Evolutionary conservation across 2,329 filamentous ascomycete species (phyloP), one percentile per base, ranked within the genome.

Genomic region (Aspergillus sp.): DNA sequence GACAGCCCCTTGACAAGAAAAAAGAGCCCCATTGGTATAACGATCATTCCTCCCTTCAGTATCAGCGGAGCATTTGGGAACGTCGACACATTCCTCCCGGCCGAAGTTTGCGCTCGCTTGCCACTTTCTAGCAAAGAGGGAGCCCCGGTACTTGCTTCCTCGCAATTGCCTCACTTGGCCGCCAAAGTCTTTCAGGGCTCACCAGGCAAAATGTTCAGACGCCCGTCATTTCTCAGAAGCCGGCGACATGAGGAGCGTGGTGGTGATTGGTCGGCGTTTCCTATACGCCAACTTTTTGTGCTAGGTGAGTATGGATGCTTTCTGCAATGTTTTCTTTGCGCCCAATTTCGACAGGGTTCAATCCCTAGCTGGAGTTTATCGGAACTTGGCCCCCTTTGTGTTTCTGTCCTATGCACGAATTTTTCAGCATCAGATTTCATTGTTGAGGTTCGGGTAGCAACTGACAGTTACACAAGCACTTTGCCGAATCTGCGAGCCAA

Each of bases 401-500:
- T 38, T 34, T 56, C 43, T 45, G 19, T 22, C 19, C 9, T 19
- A 28, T 19, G 41, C 34, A 15, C 19, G 4, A 17, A 28, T 28
- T 30, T 28, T 30, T 49, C 30, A 25, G 30, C 19, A 49, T 56
- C 25, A 56, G 23, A 48, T 38, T 49, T 54, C 54, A 49, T 55
- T 45, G 41, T 53, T 57, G 30, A 23, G 19, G 31, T 45, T 51
- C 47, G 62, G 59, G 55, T 54, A 57, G 47, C 51, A 51, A 68
- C 68, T 70, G 58, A 69, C 68, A 54, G 57, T 53, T 59, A 49
- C 46, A 61, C 28, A 63, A 96, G 93, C 93, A 50, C 84, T 97
- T 73, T 97, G 93, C 80, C 90, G 95, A 74, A 94, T 99, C 82
- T 97, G 93, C 83, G 95, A 99, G 77, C 95, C 95, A 56, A 98